Conservation (phyloP, 371 early-diverging fungal genomes). For the Basidiobolus meristosporus region DNA sequence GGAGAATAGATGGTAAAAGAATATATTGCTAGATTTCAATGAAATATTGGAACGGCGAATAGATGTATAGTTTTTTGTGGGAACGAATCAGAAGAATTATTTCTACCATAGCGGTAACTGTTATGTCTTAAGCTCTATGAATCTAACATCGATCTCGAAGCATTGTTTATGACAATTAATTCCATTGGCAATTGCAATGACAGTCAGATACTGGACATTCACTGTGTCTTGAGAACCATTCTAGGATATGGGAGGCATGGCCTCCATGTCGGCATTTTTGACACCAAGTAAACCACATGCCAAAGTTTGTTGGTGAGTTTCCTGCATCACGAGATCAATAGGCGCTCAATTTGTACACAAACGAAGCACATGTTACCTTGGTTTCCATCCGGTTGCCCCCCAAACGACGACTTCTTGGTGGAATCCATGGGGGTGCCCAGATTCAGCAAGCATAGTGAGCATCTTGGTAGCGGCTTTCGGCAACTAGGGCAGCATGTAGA, state of each 20-base stretch:
- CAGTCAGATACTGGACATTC: conserved; percentile 86
- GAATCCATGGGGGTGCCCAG: conserved; percentile 55
- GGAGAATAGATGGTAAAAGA: too few relatives aligned
- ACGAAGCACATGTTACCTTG: conserved; percentile 6
- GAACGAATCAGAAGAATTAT: too few relatives aligned
- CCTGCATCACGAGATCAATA: background rate
- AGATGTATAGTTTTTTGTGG: too few relatives aligned
- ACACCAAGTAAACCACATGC: conserved; percentile 95
- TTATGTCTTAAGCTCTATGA: too few relatives aligned
- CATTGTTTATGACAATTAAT: background rate
- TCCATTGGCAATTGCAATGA: conserved; percentile 22
- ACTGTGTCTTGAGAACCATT: conserved; percentile 74
- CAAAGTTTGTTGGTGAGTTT: conserved; percentile 38
- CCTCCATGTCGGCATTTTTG: conserved; percentile 93
- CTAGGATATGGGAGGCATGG: conserved; percentile 68
- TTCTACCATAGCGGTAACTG: too few relatives aligned
- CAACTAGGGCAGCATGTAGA: conserved; percentile 67
- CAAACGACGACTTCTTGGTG: conserved; percentile 12
- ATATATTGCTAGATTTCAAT: too few relatives aligned
- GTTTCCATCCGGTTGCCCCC: conserved; percentile 11
- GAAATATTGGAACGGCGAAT: too few relatives aligned
- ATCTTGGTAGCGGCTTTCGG: conserved; percentile 75
- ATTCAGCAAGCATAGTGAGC: conserved; percentile 73
- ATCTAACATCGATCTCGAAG: too few relatives aligned
- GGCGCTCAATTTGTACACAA: background rate